Evolutionary conservation across 129 eudicot species (phyloP), one percentile per base, ranked within the genome.

Genomic region (Kitagawia praeruptora): DNA sequence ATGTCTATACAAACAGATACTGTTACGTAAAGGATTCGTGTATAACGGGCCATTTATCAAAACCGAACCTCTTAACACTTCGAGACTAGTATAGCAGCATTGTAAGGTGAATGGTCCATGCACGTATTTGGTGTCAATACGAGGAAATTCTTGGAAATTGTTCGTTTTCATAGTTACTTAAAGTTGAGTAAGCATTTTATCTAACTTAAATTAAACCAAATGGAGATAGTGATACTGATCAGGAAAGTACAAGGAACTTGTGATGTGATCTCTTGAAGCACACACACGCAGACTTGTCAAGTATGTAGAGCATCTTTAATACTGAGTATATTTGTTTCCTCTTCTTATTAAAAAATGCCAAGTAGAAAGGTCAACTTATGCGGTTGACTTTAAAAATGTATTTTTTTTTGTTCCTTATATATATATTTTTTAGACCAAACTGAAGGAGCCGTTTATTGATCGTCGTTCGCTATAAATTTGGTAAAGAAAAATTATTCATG

Each of bases 191-290:
- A 58, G 67, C 67, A 31, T 31, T 0, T 31, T 31, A 31, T 31
- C 34, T 1, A 31, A 31, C 34, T 31, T 31, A 31, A 23, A n/a
- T 0, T 21, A 19, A 56, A 56, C 66, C 23, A 56, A 56, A 23
- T 54, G 63, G 27, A 54, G 63, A 54, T 56, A 23, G 66, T 31
- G 34, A 31, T n/a, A n/a, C 6, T 58, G 67, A 58, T n/a, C 4
- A 9, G 67, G 67, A 58, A 58, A 58, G 31, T 58, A 58, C 67
- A n/a, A 58, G 67, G 67, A 58, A 58, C 67, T 58, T 58, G 28
- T 23, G 4, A 21, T 53, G 11, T 34, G 37, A 34, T 51, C 28
- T 23, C 11, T 44, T 44, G 56, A 16, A 19, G 6, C 18, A 18
- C 27, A 8, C 10, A n/a, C 31, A 9, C 16, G 15, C 11, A 61